Percentiles rank a stretch among this genome's conserved stretches.
phyloP scores from a whole-genome alignment of 495 filamentous ascomycete species.

The Neurospora sp. region DNA sequence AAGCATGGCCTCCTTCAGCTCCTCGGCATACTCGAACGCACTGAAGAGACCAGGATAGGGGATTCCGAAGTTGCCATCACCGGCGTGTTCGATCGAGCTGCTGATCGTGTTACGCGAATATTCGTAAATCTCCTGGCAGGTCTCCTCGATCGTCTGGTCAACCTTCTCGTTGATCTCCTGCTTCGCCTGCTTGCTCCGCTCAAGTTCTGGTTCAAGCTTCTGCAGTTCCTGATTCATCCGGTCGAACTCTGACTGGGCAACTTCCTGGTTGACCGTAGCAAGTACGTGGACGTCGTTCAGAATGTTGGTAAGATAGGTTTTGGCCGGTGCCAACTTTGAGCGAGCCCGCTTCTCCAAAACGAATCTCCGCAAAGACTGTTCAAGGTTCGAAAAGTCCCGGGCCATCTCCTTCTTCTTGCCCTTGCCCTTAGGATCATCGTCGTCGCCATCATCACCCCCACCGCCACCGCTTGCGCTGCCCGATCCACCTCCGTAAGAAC shows the following conservation, averaged over 20 bases:
- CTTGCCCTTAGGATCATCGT: constrained; percentile 69
- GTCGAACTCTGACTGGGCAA: constrained; percentile 77
- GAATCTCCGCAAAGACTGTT: constrained; percentile 81
- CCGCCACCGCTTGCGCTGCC: constrained; percentile 47
- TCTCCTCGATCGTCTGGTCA: constrained; percentile 72
- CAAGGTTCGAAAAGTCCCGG: constrained; percentile 79
- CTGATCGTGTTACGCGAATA: constrained; percentile 66
- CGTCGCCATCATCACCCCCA: constrained; percentile 46
- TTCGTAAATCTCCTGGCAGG: constrained; percentile 74
- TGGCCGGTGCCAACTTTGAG: constrained; percentile 91
- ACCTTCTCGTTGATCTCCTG: constrained; percentile 73
- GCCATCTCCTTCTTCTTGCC: constrained; percentile 81
- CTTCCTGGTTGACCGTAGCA: constrained; percentile 77
- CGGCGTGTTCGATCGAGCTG: constrained; percentile 61
- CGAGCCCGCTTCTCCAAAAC: constrained; percentile 92
- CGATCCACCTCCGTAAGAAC: constrained; percentile 49
- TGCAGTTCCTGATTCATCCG: constrained; percentile 70
- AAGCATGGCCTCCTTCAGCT: constrained; percentile 84
- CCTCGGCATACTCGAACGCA: constrained; percentile 88
- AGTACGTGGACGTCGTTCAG: constrained; percentile 74
- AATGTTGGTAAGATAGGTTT: constrained; percentile 92
- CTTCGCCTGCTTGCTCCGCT: constrained; percentile 73
- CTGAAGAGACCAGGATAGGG: constrained; percentile 76
- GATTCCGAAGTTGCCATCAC: constrained; percentile 67
- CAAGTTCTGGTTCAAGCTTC: constrained; percentile 74